These are phyloP conservation scores for Lachancea kluyveri DNA, from an alignment of 805 yeast genomes.

Conservation along the genomic window DNA sequence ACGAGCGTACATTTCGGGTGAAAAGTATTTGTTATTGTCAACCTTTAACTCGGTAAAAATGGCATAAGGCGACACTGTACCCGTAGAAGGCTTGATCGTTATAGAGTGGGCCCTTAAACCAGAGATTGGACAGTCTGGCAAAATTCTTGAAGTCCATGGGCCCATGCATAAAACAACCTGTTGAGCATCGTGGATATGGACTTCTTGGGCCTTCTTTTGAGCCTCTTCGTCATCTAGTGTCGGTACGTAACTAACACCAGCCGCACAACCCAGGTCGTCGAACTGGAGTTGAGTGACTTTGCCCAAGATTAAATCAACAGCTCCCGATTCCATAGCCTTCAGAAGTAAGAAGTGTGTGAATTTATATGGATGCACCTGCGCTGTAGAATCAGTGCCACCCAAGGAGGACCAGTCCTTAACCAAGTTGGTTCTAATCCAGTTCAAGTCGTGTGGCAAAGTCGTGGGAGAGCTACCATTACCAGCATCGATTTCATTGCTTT, in stretches of 20 bases:
- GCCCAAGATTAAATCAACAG: slow-evolving; percentile 80
- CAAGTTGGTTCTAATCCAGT: slow-evolving; percentile 66
- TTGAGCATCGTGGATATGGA: slow-evolving; percentile 52
- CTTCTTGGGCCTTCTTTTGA: slow-evolving; percentile 34
- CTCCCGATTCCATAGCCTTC: slow-evolving; percentile 75
- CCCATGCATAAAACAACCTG: slow-evolving; percentile 85
- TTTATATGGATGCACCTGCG: slow-evolving; percentile 93
- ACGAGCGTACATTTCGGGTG: slow-evolving; percentile 94
- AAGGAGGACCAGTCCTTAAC: slow-evolving; percentile 70
- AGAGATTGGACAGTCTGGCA: slow-evolving; percentile 90
- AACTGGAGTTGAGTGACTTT: slow-evolving; percentile 66
- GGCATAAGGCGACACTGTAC: slow-evolving; percentile 84
- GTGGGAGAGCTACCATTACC: slow-evolving; percentile 6
- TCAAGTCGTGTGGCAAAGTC: slow-evolving; percentile 54
- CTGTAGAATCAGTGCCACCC: slow-evolving; percentile 84
- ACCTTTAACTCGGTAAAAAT: slow-evolving; percentile 85
- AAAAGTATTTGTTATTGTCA: slow-evolving; percentile 60
- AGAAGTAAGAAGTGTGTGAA: slow-evolving; percentile 80
- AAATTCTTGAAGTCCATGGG: slow-evolving; percentile 91
- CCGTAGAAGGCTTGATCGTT: slow-evolving; percentile 74
- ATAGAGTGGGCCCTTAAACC: slow-evolving; percentile 95
- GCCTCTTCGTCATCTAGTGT: slow-evolving; percentile 15
- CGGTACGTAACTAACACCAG: slow-evolving; percentile 61
- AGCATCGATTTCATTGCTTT: slow-evolving; percentile 6
- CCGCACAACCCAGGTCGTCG: slow-evolving; percentile 59